Percentiles rank a stretch among this genome's conserved stretches.
These are phyloP conservation scores for Talaromyces pinophilus DNA, from an alignment of 2,329 filamentous ascomycete species.

Conservation along the genomic window DNA sequence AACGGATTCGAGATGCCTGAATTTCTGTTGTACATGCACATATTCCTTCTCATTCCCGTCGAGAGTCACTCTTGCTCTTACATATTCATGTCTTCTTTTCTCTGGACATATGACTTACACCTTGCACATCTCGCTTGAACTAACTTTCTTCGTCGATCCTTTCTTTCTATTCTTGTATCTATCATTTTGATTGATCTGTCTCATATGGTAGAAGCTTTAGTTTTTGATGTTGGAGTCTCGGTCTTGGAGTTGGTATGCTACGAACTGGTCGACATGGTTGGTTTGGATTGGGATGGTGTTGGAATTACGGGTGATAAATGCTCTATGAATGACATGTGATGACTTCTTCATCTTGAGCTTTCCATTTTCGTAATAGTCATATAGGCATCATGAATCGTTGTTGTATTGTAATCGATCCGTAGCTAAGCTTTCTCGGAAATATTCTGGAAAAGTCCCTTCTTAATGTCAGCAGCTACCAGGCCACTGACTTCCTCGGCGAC, in stretches of 20 bases:
- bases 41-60: not conserved
- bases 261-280: not conserved
- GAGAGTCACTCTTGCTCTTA: not conserved
- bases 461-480: conserved; percentile 52
- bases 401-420: not conserved
- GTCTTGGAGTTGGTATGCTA: conserved; percentile 1
- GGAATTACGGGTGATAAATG: conserved; percentile 1
- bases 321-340: conserved; percentile 15
- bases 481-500: conserved; percentile 56
- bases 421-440: conserved; percentile 34
- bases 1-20: conserved; percentile 4
- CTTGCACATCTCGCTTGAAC: not conserved
- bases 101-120: conserved; percentile 1
- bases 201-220: conserved; percentile 2
- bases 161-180: conserved; percentile 9
- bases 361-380: not conserved
- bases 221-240: conserved; percentile 1
- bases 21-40: conserved; percentile 13
- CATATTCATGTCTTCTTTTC: not conserved
- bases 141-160: not conserved
- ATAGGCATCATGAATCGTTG: not conserved
- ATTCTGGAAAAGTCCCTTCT: conserved; percentile 53
- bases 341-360: not conserved
- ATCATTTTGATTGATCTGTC: conserved; percentile 8
- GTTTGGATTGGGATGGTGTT: not conserved